Evolutionary conservation across 257 asterid genomes (phyloP).

Genomic region (Scutellaria barbata): DNA sequence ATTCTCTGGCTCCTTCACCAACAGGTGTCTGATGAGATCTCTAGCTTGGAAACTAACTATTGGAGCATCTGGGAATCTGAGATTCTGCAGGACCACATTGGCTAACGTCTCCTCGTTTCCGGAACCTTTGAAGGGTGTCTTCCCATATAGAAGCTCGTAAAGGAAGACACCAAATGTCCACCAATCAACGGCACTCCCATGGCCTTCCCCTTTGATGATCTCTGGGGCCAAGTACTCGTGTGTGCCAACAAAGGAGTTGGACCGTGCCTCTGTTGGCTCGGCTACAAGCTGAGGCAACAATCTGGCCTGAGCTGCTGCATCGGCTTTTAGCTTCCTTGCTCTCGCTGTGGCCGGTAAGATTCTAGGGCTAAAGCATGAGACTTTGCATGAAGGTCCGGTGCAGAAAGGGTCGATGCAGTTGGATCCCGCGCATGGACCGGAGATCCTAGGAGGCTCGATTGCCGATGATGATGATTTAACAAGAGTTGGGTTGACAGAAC

Average conservation of each 20-base stretch:
- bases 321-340: constrained; percentile 61
- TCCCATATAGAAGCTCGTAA: constrained; percentile 86
- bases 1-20: constrained; percentile 80
- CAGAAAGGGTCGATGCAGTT: constrained; percentile 96
- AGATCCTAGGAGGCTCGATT: constrained; percentile 69
- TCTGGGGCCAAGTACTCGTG: constrained; percentile 96
- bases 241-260: constrained; percentile 93
- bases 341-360: constrained; percentile 53
- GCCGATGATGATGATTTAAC: constrained; percentile 51
- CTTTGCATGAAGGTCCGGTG: constrained; percentile 81
- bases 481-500: constrained; percentile 86
- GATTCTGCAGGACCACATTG: constrained; percentile 74
- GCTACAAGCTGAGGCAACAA: constrained; percentile 83
- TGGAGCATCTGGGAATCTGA: constrained; percentile 77
- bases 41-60: constrained; percentile 81
- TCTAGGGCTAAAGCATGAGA: constrained; percentile 90
- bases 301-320: constrained; percentile 50
- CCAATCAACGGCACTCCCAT: constrained; percentile 98
- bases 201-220: constrained; percentile 94
- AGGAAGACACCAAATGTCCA: constrained; percentile 92
- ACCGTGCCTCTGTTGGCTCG: constrained; percentile 92
- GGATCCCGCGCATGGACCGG: constrained; percentile 92
- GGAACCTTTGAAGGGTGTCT: constrained; percentile 81
- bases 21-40: constrained; percentile 73
- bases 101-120: constrained; percentile 84